Evolutionary conservation across 495 filamentous ascomycete species (phyloP).

Genomic region (Penicillium daleae): DNA sequence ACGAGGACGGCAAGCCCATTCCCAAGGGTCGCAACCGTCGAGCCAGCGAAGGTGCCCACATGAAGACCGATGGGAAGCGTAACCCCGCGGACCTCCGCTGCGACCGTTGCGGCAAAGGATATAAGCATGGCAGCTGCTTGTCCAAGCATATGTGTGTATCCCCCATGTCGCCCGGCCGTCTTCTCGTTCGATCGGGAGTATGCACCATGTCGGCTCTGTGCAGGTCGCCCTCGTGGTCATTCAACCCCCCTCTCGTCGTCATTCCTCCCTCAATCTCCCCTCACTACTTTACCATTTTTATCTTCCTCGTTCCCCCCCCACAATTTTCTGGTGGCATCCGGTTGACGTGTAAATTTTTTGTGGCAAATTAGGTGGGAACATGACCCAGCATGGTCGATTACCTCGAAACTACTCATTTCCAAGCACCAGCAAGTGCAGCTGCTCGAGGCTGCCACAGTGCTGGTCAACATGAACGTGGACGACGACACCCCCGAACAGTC

Average conservation of each 20-base stretch:
- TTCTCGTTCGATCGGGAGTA: constrained; percentile 40
- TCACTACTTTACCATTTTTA: constrained; percentile 16
- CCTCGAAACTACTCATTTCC: constrained; percentile 96
- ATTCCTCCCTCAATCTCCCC: neutral
- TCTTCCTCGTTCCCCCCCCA: constrained; percentile 15
- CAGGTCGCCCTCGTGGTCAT: constrained; percentile 54
- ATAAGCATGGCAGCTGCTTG: constrained; percentile 99
- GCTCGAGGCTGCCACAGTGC: constrained; percentile 91
- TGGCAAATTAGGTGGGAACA: constrained; percentile 88
- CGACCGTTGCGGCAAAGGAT: constrained; percentile 98
- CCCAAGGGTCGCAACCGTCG: constrained; percentile 74
- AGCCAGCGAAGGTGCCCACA: constrained; percentile 83
- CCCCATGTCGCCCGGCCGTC: constrained; percentile 49
- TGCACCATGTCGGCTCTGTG: constrained; percentile 52
- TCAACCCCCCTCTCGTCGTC: constrained; percentile 21
- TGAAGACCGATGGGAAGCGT: constrained; percentile 78
- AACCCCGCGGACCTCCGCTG: constrained; percentile 85
- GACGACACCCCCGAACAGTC: constrained; percentile 56
- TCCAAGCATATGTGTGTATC: constrained; percentile 99
- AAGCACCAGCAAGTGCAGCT: constrained; percentile 99
- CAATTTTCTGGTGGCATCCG: constrained; percentile 29
- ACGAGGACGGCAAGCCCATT: constrained; percentile 55
- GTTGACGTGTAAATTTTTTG: constrained; percentile 54
- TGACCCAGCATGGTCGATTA: constrained; percentile 96
- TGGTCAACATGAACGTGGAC: constrained; percentile 87